These are phyloP conservation scores for Hymenoscyphus fraxineus DNA, from an alignment of 2,329 filamentous ascomycete species.

Conservation along the genomic window DNA sequence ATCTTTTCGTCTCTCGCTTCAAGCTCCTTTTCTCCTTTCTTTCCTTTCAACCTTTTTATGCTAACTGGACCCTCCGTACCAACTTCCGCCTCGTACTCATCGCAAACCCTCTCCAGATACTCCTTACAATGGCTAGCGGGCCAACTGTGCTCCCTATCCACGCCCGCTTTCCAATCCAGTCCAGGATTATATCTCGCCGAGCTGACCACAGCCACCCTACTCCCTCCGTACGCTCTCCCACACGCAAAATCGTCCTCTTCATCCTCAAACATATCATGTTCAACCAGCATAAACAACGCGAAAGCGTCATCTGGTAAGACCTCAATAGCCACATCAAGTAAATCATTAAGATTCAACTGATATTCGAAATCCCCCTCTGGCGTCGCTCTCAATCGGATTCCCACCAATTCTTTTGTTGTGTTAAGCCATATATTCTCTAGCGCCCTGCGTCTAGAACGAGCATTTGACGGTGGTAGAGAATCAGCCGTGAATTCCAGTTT, in stretches of 20 bases:
- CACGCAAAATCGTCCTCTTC: constrained; percentile 64
- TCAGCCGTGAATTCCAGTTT: constrained; percentile 19
- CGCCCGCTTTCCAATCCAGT: constrained; percentile 39
- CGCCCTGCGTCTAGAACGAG: constrained; percentile 1
- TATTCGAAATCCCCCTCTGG: constrained; percentile 21
- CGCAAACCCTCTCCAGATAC: constrained; percentile 44
- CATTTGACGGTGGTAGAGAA: constrained; percentile 4
- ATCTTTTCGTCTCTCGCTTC: neutral
- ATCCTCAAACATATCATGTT: constrained; percentile 32
- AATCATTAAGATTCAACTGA: constrained; percentile 30
- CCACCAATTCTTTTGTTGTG: constrained; percentile 13
- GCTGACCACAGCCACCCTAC: constrained; percentile 58
- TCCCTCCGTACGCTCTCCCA: constrained; percentile 62
- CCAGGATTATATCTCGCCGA: constrained; percentile 57
- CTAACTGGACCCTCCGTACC: neutral
- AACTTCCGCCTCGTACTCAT: constrained; percentile 8
- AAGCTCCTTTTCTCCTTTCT: neutral
- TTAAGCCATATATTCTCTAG: constrained; percentile 11
- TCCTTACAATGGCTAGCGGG: constrained; percentile 57
- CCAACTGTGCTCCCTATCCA: constrained; percentile 52
- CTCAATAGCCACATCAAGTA: constrained; percentile 29
- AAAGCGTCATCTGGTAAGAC: constrained; percentile 29
- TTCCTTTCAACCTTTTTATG: neutral
- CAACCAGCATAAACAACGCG: constrained; percentile 27
- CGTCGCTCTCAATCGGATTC: constrained; percentile 25